Evolutionary conservation across 768 basidiomycete species (phyloP).

Genomic region (Hydnomerulius pinastri): DNA sequence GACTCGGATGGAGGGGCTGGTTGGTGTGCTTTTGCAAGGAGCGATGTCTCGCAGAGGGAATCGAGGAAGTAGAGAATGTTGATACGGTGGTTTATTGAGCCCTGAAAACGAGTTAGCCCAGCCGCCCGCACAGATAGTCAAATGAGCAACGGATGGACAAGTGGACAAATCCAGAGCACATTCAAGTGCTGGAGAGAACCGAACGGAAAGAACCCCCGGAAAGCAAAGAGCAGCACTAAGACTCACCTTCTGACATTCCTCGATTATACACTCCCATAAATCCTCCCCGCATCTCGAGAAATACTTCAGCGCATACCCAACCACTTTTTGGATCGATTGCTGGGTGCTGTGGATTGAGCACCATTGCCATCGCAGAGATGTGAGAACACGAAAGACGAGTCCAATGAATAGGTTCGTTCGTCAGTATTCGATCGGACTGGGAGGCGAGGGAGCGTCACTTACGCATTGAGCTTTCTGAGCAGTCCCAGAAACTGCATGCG

Average conservation of each 20-base stretch:
- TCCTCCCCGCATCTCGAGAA: slow-evolving; percentile 87
- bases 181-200: neutral
- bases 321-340: slow-evolving; percentile 86
- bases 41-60: slow-evolving; percentile 78
- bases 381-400: too few species aligned
- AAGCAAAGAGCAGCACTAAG: neutral
- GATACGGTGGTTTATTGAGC: slow-evolving; percentile 87
- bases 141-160: neutral
- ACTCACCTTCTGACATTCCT: slow-evolving; percentile 84
- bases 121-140: too few species aligned
- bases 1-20: slow-evolving; percentile 29
- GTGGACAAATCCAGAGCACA: neutral
- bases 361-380: neutral
- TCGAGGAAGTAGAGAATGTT: slow-evolving; percentile 93
- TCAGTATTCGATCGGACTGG: neutral
- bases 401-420: too few species aligned
- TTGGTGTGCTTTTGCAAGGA: slow-evolving; percentile 62
- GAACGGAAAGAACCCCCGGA: neutral
- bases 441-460: slow-evolving; percentile 7
- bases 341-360: slow-evolving; percentile 59
- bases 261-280: slow-evolving; percentile 90
- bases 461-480: slow-evolving; percentile 68
- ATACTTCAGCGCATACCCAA: slow-evolving; percentile 82
- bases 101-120: too few species aligned
- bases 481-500: slow-evolving; percentile 71